These are phyloP conservation scores for Colletotrichum simmondsii DNA, from an alignment of 2,329 filamentous ascomycete genomes.

Conservation along the genomic window DNA sequence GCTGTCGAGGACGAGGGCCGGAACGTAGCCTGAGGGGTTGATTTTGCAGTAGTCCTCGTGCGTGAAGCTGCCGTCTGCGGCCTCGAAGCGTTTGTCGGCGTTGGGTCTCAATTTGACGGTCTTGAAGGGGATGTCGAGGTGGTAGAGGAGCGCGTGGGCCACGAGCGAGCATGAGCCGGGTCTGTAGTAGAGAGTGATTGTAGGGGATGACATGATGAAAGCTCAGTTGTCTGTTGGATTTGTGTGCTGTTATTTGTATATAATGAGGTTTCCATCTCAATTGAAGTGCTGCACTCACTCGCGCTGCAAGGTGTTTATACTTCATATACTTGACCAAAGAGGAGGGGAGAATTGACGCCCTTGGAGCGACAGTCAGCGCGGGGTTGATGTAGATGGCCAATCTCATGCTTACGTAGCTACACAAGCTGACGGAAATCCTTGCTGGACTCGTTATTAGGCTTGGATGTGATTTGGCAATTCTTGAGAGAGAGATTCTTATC, in stretches of 20 bases:
- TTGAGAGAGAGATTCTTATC: background rate
- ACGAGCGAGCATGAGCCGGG: background rate
- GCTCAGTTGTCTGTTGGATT: background rate
- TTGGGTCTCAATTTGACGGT: background rate
- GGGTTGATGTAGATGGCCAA: background rate
- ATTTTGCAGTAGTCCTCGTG: background rate
- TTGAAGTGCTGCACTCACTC: background rate
- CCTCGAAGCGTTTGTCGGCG: background rate
- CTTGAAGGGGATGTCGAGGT: background rate
- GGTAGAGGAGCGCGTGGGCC: background rate
- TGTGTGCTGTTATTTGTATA: background rate
- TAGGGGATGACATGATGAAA: background rate
- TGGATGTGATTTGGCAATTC: background rate
- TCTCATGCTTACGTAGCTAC: background rate
- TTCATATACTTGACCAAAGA: background rate
- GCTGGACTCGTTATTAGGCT: background rate
- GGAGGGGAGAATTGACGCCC: background rate
- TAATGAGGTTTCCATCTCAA: background rate
- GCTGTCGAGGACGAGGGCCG: slow-evolving; percentile 41
- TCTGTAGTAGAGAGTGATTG: background rate
- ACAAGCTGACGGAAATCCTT: background rate
- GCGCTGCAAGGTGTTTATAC: background rate
- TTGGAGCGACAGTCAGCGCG: background rate
- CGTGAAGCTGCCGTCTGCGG: background rate
- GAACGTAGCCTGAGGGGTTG: slow-evolving; percentile 40